Evolutionary conservation across 2,329 filamentous ascomycete genomes (phyloP), one percentile per base, ranked within the genome.

Genomic region (Calonectria hawksworthii): DNA sequence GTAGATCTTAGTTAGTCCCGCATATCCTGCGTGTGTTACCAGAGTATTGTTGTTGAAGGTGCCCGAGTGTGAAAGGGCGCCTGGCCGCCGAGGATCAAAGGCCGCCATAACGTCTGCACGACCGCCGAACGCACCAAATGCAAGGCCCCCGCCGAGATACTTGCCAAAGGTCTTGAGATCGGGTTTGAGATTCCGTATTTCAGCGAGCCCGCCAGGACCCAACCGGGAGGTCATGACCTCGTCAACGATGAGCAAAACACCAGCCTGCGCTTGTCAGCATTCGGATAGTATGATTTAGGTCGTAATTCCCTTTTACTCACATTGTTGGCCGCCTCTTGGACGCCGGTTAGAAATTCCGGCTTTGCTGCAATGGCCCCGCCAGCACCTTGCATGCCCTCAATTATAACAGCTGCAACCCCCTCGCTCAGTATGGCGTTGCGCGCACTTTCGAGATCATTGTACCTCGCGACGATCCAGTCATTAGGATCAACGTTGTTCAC

Each of bases 201-300:
- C 79, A 8, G 88, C 86, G 4, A 92, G 81, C 0, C 93, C 92
- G 9, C 87, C 84, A 2, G 85, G 85, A 4, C 80, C 80, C 34
- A 94, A 83, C 2, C 93, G 87, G 4, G 90, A 93, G 0, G 93
- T 94, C 89, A 94, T 93, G 8, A 95, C 93, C 83, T 95, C 93
- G 81, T 95, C 93, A 18, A 94, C 85, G 44, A 95, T 91, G 76
- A 95, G 88, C 0, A 95, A 73, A 0, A 90, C 90, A 2, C 89
- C 89, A 0, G 86, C 83, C 79, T 88, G 23, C 9, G 16, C 18
- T 30, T 23, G 54, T 78, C 28, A 76, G 38, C 21, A 16, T 1
- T 26, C 10, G n/a, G 13, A 28, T 4, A 32, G 14, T 21, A n/a
- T 8, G 1, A 11, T 14, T 54, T 9, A 16, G 8, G 26, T 26